Evolutionary conservation across 2,329 filamentous ascomycete species (phyloP), one percentile per base, ranked within the genome.

Genomic region (Diaporthe sp.): DNA sequence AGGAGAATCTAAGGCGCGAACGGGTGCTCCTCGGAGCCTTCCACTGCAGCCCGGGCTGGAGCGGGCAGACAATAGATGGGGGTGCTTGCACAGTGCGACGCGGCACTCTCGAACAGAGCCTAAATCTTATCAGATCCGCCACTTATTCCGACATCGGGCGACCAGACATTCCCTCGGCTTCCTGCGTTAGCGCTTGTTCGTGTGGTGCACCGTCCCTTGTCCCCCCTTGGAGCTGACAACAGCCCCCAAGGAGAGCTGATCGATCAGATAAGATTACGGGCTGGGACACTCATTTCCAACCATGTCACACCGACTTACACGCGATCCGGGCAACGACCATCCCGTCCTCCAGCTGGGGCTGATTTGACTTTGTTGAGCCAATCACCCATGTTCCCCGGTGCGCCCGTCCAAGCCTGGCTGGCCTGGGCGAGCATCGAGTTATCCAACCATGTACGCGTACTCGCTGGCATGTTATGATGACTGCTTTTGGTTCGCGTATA

Each of bases 201-300:
- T n/a, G n/a, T n/a, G n/a, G 69, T 37, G 12, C 42, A 6, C 53
- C 55, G 53, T 50, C n/a, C 30, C 25, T n/a, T 59, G 32, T 8
- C 32, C 32, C 56, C 37, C 59, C 59, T 30, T 32, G 25, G 27
- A 47, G 56, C 32, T 39, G 35, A 39, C 56, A 37, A 32, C 56
- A 4, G 10, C 27, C 25, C 25, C 22, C n/a, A 9, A 25, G 27
- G 51, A 22, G 69, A 25, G 32, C 69, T 72, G 73, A 74, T 74
- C 58, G 73, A 74, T 74, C 73, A 72, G 73, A 74, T 74, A 74
- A 74, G 73, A 74, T 74, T 72, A 68, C 17, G 19, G 69, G 30
- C 71, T 30, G 25, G 47, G 27, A 27, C 51, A 44, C 30, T 58
- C 55, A 51, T 71, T 51, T 71, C 55, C 55, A 59, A 22, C 61